These are phyloP conservation scores for Moesziomyces parantarcticus DNA, from an alignment of 1,284 basidiomycete species.

Conservation along the genomic window DNA sequence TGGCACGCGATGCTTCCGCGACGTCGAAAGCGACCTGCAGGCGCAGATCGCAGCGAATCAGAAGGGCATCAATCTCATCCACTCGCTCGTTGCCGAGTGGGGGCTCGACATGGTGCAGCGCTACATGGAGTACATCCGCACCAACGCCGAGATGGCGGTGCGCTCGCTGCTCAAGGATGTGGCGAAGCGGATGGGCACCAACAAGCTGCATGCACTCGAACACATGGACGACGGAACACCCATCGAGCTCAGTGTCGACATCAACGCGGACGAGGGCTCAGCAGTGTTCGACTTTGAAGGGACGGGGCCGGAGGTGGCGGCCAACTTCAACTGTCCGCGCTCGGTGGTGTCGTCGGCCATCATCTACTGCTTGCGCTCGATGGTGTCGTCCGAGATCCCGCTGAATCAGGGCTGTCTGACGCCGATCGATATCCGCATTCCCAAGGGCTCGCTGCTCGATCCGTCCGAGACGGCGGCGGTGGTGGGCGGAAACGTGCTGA, in stretches of 20 bases:
- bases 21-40: constrained; percentile 91
- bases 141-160: constrained; percentile 89
- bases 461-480: constrained; percentile 84
- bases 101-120: constrained; percentile 83
- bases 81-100: constrained; percentile 84
- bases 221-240: constrained; percentile 69
- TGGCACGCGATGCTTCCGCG: constrained; percentile 73
- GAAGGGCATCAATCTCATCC: constrained; percentile 75
- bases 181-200: constrained; percentile 75
- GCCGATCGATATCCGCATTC: constrained; percentile 79
- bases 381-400: constrained; percentile 91
- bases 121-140: constrained; percentile 74
- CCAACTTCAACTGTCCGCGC: constrained; percentile 81
- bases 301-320: constrained; percentile 87
- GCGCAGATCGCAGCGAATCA: constrained; percentile 97
- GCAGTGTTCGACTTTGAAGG: constrained; percentile 86
- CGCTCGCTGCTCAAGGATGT: constrained; percentile 83
- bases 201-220: constrained; percentile 77
- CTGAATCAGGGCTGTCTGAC: constrained; percentile 90
- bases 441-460: constrained; percentile 80
- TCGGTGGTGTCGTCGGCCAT: constrained; percentile 89
- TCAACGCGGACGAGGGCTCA: constrained; percentile 79
- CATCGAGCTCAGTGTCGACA: constrained; percentile 83
- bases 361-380: constrained; percentile 91
- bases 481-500: constrained; percentile 91